Percentiles rank a stretch among this genome's conserved stretches.
Conservation (phyloP, 2,329 filamentous ascomycete species). For the Pseudocercospora macadamiae region DNA sequence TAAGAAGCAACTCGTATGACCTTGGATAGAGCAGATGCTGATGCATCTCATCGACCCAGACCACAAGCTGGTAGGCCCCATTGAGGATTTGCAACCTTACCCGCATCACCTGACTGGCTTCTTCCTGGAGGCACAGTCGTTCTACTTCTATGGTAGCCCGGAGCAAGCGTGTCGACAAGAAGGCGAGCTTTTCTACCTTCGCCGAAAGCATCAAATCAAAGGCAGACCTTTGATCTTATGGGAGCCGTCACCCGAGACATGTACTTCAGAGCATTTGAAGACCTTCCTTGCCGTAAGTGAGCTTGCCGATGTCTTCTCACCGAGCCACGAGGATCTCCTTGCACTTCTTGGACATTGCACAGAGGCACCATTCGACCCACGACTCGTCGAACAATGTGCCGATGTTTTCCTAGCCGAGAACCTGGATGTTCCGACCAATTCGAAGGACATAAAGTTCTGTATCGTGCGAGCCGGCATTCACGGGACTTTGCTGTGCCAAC, state of each 20-base stretch:
- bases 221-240: neutral
- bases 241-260: neutral
- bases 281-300: neutral
- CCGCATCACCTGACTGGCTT: neutral
- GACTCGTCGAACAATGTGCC: neutral
- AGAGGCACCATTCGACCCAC: neutral
- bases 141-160: neutral
- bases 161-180: neutral
- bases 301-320: neutral
- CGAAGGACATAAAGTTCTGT: neutral
- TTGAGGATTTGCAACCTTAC: neutral
- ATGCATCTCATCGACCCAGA: neutral
- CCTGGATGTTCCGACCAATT: neutral
- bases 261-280: neutral
- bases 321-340: neutral
- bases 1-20: neutral
- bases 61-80: neutral
- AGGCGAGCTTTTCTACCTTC: neutral
- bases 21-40: neutral
- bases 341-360: neutral
- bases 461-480: neutral
- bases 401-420: neutral
- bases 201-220: neutral
- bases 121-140: neutral
- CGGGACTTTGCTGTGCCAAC: neutral